Conservation (phyloP, 2,329 filamentous ascomycete genomes). For the Gyromitra esculenta region DNA sequence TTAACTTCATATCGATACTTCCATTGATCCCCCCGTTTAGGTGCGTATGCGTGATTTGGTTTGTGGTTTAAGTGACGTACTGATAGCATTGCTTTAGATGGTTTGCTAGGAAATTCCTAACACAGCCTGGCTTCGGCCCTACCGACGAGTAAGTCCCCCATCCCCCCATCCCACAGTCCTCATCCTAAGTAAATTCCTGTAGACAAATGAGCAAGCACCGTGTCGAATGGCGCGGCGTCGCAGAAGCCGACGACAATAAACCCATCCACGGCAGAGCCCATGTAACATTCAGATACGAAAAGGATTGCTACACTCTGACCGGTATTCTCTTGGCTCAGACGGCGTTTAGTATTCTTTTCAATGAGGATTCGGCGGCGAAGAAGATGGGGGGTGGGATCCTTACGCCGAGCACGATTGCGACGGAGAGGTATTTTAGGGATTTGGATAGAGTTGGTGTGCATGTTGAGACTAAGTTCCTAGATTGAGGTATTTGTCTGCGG, state of each 20-base stretch:
- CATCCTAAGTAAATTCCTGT: background rate
- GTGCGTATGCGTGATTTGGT: background rate
- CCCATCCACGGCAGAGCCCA: slow-evolving; percentile 52
- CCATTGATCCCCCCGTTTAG: slow-evolving; percentile 58
- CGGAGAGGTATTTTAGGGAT: slow-evolving; percentile 62
- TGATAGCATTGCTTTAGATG: slow-evolving; percentile 43
- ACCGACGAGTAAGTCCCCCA: slow-evolving; percentile 45
- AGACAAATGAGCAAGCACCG: slow-evolving; percentile 27
- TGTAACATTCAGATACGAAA: slow-evolving; percentile 48
- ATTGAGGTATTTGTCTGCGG: background rate
- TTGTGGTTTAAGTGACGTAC: background rate
- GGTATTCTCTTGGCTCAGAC: slow-evolving; percentile 54
- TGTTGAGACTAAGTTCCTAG: slow-evolving; percentile 58
- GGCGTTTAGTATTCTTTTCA: slow-evolving; percentile 52
- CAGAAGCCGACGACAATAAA: slow-evolving; percentile 48
- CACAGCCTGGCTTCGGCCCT: slow-evolving; percentile 53
- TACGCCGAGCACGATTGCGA: slow-evolving; percentile 64
- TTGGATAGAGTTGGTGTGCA: slow-evolving; percentile 62
- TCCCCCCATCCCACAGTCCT: background rate
- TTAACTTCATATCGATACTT: slow-evolving; percentile 63
- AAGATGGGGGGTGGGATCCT: slow-evolving; percentile 62
- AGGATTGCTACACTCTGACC: slow-evolving; percentile 55
- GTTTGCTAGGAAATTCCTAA: slow-evolving; percentile 52
- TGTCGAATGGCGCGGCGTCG: slow-evolving; percentile 51
- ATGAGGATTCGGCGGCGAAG: slow-evolving; percentile 33